These are phyloP conservation scores for Suhomyces chickasaworum DNA, from an alignment of 1,139 yeast genomes.

Conservation along the genomic window DNA sequence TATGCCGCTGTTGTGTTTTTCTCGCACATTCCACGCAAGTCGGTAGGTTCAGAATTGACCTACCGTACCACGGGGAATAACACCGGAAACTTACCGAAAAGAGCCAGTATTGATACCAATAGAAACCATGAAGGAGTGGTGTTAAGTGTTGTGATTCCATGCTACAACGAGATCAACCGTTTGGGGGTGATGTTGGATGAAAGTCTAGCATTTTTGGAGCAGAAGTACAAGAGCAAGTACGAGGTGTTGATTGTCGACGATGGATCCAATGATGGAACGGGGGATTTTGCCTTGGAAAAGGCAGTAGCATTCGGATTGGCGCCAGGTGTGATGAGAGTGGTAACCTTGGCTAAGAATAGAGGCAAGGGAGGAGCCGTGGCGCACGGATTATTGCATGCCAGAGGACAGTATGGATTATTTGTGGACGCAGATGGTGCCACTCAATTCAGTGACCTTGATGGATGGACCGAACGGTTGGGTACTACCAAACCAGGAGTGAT, in stretches of 20 bases:
- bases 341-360: constrained; percentile 69
- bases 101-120: constrained; percentile 24
- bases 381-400: constrained; percentile 78
- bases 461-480: constrained; percentile 49
- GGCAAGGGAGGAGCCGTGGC: constrained; percentile 99
- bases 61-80: constrained; percentile 46
- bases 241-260: constrained; percentile 90
- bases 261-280: constrained; percentile 84
- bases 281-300: constrained; percentile 65
- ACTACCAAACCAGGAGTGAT: constrained; percentile 57
- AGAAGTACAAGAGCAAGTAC: constrained; percentile 42
- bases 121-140: constrained; percentile 34
- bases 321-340: constrained; percentile 68
- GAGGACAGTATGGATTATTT: constrained; percentile 77
- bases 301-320: constrained; percentile 53
- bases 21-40: constrained; percentile 66
- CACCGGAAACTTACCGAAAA: constrained; percentile 31
- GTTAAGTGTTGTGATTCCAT: constrained; percentile 82
- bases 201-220: constrained; percentile 58
- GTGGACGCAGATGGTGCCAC: constrained; percentile 99
- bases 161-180: constrained; percentile 82
- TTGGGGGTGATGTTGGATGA: constrained; percentile 78
- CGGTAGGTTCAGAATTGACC: constrained; percentile 51
- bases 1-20: constrained; percentile 50
- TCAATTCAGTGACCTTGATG: constrained; percentile 66